A percentile compares a stretch with the other conserved stretches of the same genome.
These are phyloP conservation scores for Lactarius hatsudake DNA, from an alignment of 768 basidiomycete genomes.

Conservation along the genomic window DNA sequence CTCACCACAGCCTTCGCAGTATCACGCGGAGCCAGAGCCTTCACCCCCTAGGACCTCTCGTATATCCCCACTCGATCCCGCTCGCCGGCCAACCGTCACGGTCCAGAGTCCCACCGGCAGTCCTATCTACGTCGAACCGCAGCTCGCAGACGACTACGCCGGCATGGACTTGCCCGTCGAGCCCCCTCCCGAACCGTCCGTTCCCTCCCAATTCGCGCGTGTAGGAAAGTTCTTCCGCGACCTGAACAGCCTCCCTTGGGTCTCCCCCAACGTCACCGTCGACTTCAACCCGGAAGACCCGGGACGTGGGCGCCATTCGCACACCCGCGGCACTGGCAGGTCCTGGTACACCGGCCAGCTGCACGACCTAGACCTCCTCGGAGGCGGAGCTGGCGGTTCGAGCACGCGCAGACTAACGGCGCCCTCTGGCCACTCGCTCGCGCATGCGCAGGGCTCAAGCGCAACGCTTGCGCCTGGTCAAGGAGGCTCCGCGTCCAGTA, in stretches of 20 bases:
- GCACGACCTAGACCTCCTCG: conserved; percentile 21
- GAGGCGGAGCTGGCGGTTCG: conserved; percentile 6
- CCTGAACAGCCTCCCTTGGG: conserved; percentile 26
- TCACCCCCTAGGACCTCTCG: not conserved
- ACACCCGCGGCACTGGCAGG: not conserved
- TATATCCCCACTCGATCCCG: not conserved
- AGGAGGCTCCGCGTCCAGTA: conserved; percentile 23
- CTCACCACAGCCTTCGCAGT: conserved; percentile 4
- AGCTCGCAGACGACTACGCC: conserved; percentile 18
- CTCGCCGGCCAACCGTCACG: conserved; percentile 22
- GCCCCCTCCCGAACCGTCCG: conserved; percentile 13
- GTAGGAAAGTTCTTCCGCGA: conserved; percentile 26
- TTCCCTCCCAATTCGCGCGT: conserved; percentile 23
- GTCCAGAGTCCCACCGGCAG: conserved; percentile 23
- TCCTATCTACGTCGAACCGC: conserved; percentile 22
- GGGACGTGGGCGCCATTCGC: conserved; percentile 13
- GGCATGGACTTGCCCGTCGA: conserved; percentile 20
- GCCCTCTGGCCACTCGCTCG: conserved; percentile 15
- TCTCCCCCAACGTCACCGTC: conserved; percentile 22
- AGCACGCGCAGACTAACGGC: conserved; percentile 12
- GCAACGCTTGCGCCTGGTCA: conserved; percentile 16
- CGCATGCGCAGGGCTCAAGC: conserved; percentile 14
- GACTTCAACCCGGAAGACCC: conserved; percentile 25
- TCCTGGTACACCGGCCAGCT: conserved; percentile 27
- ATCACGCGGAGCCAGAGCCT: not conserved